These are phyloP conservation scores for Botrytis paeoniae DNA, from an alignment of 2,329 filamentous ascomycete species.

Conservation along the genomic window DNA sequence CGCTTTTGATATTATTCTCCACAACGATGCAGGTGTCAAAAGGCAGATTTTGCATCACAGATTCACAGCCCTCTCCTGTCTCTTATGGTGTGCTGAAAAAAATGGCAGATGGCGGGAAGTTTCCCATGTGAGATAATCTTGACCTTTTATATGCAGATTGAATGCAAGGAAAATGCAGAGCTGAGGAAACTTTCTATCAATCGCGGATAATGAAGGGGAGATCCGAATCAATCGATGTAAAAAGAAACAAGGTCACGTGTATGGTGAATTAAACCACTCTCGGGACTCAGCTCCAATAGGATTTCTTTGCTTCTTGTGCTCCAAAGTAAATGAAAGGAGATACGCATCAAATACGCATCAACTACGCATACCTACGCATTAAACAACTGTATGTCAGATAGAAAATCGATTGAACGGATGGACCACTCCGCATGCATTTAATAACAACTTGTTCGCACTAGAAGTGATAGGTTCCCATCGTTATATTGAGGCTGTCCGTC, in stretches of 20 bases:
- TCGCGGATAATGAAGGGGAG: conserved; percentile 12
- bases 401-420: conserved; percentile 17
- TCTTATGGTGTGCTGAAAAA: neutral
- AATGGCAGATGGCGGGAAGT: neutral
- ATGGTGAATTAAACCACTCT: neutral
- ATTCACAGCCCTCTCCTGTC: neutral
- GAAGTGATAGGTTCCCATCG: neutral
- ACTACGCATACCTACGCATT: conserved; percentile 14
- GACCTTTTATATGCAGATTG: conserved; percentile 9
- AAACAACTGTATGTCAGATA: conserved; percentile 20
- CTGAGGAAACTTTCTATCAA: conserved; percentile 4
- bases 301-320: conserved; percentile 2
- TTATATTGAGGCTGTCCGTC: conserved; percentile 16
- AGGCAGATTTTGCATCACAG: conserved; percentile 4
- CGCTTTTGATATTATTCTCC: neutral
- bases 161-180: conserved; percentile 5
- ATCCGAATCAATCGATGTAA: conserved; percentile 11
- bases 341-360: conserved; percentile 11
- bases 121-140: conserved; percentile 9
- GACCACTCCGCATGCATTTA: conserved; percentile 7
- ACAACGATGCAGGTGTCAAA: conserved; percentile 13
- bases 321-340: conserved; percentile 5
- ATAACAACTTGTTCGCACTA: neutral
- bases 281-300: conserved; percentile 9
- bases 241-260: neutral